Percentiles rank a stretch among this genome's conserved stretches.
phyloP scores from a whole-genome alignment of 2,329 filamentous ascomycete genomes.

The Ophiostoma fasciatum region DNA sequence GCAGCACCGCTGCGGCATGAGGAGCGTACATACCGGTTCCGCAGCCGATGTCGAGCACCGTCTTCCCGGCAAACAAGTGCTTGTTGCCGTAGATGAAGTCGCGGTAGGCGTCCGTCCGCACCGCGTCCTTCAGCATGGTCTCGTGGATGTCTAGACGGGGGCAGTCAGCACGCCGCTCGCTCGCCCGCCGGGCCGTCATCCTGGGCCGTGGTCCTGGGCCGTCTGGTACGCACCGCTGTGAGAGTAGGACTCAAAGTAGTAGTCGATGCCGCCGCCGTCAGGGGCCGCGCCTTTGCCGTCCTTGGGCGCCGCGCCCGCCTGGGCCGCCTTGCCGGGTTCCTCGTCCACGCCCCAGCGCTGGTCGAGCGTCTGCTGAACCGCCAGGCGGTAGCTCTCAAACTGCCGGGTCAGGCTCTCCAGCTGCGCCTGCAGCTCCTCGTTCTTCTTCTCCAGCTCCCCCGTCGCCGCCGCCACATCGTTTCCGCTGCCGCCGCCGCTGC shows the following conservation, averaged over 20 bases:
- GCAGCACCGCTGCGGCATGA: too few species aligned
- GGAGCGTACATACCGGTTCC: constrained; percentile 48
- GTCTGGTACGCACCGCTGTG: too few species aligned
- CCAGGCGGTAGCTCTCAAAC: constrained; percentile 49
- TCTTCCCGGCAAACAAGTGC: constrained; percentile 69
- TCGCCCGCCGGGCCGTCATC: too few species aligned
- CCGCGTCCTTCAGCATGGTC: constrained; percentile 82
- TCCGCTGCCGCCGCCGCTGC: too few species aligned
- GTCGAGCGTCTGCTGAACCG: constrained; percentile 52
- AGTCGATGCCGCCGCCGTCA: constrained; percentile 21
- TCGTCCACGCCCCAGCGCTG: constrained; percentile 46
- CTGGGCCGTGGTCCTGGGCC: too few species aligned
- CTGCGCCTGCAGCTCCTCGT: constrained; percentile 44
- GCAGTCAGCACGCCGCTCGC: not conserved
- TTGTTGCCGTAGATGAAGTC: constrained; percentile 94
- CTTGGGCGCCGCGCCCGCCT: constrained; percentile 12
- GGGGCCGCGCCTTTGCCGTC: constrained; percentile 17
- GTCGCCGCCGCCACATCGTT: not conserved
- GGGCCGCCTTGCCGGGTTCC: constrained; percentile 20
- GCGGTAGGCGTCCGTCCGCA: constrained; percentile 82
- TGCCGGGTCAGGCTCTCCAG: constrained; percentile 43
- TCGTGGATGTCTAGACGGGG: constrained; percentile 62
- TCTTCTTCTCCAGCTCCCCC: constrained; percentile 27
- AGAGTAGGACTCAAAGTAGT: constrained; percentile 49
- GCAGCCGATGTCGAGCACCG: constrained; percentile 83